Base-by-base conservation (phyloP, 805 yeast genomes). In the Ogataea pilisensis region DNA sequence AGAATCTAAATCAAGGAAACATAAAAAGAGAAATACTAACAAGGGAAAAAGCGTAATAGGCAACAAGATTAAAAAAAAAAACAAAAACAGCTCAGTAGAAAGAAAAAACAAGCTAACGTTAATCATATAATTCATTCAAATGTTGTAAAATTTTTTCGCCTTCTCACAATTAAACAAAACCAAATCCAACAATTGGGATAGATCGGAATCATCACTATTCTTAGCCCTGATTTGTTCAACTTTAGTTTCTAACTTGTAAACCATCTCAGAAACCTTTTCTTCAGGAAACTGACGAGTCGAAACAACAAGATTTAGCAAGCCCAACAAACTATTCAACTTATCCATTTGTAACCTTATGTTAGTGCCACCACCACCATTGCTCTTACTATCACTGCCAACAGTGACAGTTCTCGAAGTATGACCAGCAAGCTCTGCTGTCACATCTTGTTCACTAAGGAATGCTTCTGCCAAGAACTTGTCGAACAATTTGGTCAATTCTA, bases 271-370 rank as follows among this genome's bases (percentile, higher is more conserved):
- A 2, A 6, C 25, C n/a, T 33, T 42, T 1, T 38, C 42, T n/a
- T 38, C 36, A 12, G 43, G 40, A 26, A 50, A 50, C 19, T 21
- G 14, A 8, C 35, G 31, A n/a, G 52, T 43, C 73, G 66, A 40
- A 28, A 49, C 36, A 8, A 55, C 22, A 35, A 85, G 68, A 52
- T 82, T 82, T 48, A 83, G 59, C 58, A 72, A 78, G 4, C 81
- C 74, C 31, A 80, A 61, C 8, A 84, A 57, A 3, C 73, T 63
- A 31, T 74, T 66, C 30, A 77, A 59, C 14, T 58, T 54, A 4
- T 61, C 54, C 13, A 41, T 16, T 31, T 46, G 19, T 62, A 51
- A 19, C 38, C 48, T 14, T n/a, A 31, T n/a, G n/a, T n/a, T n/a
- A n/a, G n/a, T n/a, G n/a, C n/a, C n/a, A n/a, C n/a, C n/a, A n/a